Conservation (phyloP, 768 basidiomycete genomes). For the Leccinum sublutescens region DNA sequence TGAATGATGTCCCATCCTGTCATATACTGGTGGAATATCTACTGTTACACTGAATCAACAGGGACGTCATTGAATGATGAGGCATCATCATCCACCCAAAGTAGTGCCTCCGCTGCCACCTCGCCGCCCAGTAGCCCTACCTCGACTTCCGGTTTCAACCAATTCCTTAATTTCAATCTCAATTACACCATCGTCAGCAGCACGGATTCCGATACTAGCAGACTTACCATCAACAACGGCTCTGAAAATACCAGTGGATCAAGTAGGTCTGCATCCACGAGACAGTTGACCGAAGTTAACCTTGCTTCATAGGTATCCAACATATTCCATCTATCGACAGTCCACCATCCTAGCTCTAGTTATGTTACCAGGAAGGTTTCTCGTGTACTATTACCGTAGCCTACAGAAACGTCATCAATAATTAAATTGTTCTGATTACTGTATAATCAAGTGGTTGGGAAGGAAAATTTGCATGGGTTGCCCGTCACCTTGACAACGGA, state of each 20-base stretch:
- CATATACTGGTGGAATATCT: background rate
- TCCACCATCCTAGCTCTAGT: background rate
- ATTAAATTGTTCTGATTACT: background rate
- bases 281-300: background rate
- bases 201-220: background rate
- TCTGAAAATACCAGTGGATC: background rate
- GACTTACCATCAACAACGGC: background rate
- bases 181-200: conserved; percentile 1
- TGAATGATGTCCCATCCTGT: no score
- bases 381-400: background rate
- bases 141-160: background rate
- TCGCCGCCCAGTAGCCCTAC: conserved; percentile 1
- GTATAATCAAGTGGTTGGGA: background rate
- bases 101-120: background rate
- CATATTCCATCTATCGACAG: background rate
- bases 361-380: background rate
- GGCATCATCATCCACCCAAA: background rate
- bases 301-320: background rate
- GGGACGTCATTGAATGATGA: background rate
- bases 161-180: background rate
- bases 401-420: background rate
- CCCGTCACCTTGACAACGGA: background rate
- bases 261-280: background rate
- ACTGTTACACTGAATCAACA: background rate
- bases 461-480: background rate